Percentiles rank a stretch among this genome's conserved stretches.
Conservation (phyloP, 345 rosid species). For the Leavenworthia alabamica region DNA sequence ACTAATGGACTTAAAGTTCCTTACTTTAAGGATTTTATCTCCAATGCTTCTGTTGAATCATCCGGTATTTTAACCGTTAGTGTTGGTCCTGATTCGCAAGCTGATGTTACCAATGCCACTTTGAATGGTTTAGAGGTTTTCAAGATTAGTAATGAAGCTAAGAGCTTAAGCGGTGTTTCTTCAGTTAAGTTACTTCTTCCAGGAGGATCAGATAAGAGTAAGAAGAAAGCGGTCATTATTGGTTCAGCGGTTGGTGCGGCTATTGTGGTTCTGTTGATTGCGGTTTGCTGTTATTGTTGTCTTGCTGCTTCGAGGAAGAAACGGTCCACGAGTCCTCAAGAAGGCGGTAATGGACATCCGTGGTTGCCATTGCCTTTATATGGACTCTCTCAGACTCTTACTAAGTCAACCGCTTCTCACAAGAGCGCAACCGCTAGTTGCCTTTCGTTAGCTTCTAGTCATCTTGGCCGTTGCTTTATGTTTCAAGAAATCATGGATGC, state of each 20-base stretch:
- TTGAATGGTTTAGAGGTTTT: conserved; percentile 88
- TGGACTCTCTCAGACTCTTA: conserved; percentile 82
- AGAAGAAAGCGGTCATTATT: conserved; percentile 41
- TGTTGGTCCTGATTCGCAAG: conserved; percentile 68
- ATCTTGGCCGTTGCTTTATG: conserved; percentile 72
- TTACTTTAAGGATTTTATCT: conserved; percentile 67
- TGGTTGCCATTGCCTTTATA: conserved; percentile 87
- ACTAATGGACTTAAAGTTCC: conserved; percentile 52
- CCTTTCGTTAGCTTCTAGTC: conserved; percentile 69
- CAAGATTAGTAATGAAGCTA: conserved; percentile 71
- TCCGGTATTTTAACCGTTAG: conserved; percentile 60
- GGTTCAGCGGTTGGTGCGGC: conserved; percentile 43
- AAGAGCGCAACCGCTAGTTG: conserved; percentile 87
- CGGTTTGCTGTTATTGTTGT: conserved; percentile 54
- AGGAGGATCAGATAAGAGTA: conserved; percentile 35
- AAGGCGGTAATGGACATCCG: conserved; percentile 48
- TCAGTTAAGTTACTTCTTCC: conserved; percentile 58
- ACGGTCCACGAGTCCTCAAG: conserved; percentile 35
- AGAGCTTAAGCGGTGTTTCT: conserved; percentile 64
- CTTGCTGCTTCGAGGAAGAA: conserved; percentile 34
- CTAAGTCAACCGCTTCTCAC: conserved; percentile 79
- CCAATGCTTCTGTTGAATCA: conserved; percentile 53
- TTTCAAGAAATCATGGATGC: conserved; percentile 92
- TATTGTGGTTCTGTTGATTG: conserved; percentile 36
- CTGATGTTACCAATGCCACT: conserved; percentile 55